Evolutionary conservation across 257 asterid genomes (phyloP).

Genomic region (Solanum bukasovii): DNA sequence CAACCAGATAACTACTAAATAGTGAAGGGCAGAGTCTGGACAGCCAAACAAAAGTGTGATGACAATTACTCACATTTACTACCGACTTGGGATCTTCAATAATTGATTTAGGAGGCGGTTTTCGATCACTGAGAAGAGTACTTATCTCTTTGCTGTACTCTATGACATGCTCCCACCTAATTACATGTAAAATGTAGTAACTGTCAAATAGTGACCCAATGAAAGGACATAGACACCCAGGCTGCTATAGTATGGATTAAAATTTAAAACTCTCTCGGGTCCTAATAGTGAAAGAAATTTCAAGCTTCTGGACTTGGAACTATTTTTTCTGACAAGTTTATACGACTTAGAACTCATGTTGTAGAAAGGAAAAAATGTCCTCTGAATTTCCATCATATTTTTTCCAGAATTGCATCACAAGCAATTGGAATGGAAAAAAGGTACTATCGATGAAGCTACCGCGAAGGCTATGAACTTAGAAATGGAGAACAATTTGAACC

Average conservation of each 20-base stretch:
- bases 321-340: background rate
- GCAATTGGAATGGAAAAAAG: background rate
- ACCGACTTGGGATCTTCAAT: conserved; percentile 68
- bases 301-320: background rate
- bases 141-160: conserved; percentile 78
- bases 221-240: background rate
- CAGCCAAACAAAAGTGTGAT: background rate
- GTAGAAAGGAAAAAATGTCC: background rate
- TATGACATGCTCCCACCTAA: conserved; percentile 83
- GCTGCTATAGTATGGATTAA: background rate
- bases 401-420: background rate
- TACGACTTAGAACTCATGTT: background rate
- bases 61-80: conserved; percentile 37
- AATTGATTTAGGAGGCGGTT: conserved; percentile 31
- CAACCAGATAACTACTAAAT: conserved; percentile 4
- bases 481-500: background rate
- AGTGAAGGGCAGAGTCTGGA: background rate
- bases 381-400: background rate
- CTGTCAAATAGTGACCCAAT: background rate
- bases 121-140: conserved; percentile 54
- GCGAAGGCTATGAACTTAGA: no score
- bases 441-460: no score
- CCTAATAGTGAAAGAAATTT: background rate
- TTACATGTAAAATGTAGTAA: background rate
- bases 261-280: background rate